Percentiles rank a stretch among this genome's conserved stretches.
Evolutionary conservation across 108 stramenopile genomes (phyloP).

Genomic region (Discostella stelligeroides): DNA sequence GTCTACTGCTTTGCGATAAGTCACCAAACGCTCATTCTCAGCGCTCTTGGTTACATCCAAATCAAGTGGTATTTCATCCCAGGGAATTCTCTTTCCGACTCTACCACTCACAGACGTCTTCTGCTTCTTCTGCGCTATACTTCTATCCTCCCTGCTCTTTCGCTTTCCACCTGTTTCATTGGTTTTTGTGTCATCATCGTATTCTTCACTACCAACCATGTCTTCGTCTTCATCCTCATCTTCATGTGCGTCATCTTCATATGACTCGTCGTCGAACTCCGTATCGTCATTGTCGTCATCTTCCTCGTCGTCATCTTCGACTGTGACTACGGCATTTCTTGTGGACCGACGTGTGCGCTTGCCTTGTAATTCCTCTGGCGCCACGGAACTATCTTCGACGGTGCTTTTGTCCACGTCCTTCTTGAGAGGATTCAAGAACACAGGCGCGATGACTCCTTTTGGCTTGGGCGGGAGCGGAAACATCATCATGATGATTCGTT

Average conservation of each 20-base stretch:
- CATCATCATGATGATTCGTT: slow-evolving; percentile 31
- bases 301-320: slow-evolving; percentile 17
- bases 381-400: slow-evolving; percentile 1
- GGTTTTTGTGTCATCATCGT: background rate
- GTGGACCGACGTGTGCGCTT: slow-evolving; percentile 7
- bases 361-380: background rate
- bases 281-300: too few species aligned
- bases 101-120: background rate
- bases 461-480: slow-evolving; percentile 47
- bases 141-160: too few species aligned
- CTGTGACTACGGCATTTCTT: slow-evolving; percentile 3
- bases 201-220: too few species aligned
- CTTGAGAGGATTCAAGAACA: slow-evolving; percentile 31
- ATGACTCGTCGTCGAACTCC: background rate
- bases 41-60: slow-evolving; percentile 8
- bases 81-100: slow-evolving; percentile 11
- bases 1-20: slow-evolving; percentile 31
- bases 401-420: slow-evolving; percentile 18
- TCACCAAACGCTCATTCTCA: slow-evolving; percentile 23
- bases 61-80: slow-evolving; percentile 36
- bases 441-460: slow-evolving; percentile 36
- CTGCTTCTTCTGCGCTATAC: background rate
- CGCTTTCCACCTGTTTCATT: background rate
- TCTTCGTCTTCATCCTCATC: background rate
- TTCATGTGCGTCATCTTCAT: slow-evolving; percentile 2